Base-by-base conservation (phyloP, 345 rosid genomes). In the Trapa incisa region DNA sequence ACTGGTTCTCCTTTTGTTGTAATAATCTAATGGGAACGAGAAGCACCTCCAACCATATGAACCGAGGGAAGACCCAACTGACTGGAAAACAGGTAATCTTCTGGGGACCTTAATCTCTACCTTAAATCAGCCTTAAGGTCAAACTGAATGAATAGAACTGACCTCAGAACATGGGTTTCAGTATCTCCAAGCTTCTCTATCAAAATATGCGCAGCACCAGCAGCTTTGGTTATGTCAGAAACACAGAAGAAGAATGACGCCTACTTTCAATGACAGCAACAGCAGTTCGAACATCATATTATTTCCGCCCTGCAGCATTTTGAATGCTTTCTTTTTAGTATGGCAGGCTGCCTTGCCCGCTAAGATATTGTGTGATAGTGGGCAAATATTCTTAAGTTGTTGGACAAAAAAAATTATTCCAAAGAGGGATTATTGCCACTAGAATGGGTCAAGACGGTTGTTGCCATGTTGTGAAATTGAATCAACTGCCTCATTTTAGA, bases 221-320 rank as follows among this genome's bases (percentile, higher is more conserved):
- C 83, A 29, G 89, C 88, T 61, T 71, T 76, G 64, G 86, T 79
- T 53, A 93, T 87, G 78, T 93, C 98, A 42, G 80, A 22, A 22
- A 22, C 29, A 22, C 29, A 22, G 80, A 41, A 93, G 81, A 68
- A 90, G 88, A 76, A 83, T 90, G 65, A 91, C 82, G 0, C 92
- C 82, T 66, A 93, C 97, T 79, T 22, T 93, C 98, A 47, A 97
- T 87, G 8, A 96, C 97, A 8, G 91, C 72, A 68, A 90, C 94
- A 72, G 91, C 97, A 66, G 97, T 76, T 37, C 81, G 87, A 80
- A 85, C 87, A 77, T 93, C 89, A 43, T 90, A 90, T 41, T 96
- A 88, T 82, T 86, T 93, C 82, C 94, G 80, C 67, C 79, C 86
- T 37, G 77, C 67, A 43, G 81, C 66, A 64, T 68, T 22, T 73